Evolutionary conservation across 164 flowering plant genomes (phyloP).

Genomic region (Kalanchoe fedtschenkoi): DNA sequence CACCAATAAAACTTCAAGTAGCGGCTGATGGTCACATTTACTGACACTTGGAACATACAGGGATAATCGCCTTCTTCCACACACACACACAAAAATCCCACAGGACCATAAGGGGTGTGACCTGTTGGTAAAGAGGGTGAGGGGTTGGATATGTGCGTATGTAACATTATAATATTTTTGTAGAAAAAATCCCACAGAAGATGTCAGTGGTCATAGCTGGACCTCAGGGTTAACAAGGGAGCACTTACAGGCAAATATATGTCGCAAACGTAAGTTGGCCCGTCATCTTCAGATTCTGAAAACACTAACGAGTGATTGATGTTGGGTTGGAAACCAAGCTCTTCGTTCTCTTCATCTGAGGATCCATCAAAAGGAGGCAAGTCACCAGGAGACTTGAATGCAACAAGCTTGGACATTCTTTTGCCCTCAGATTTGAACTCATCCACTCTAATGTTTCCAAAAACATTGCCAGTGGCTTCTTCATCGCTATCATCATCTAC

Average conservation of each 20-base stretch:
- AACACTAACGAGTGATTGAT: neutral
- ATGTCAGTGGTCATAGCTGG: too few species aligned
- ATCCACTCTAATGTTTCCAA: constrained; percentile 1
- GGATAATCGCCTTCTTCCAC: too few species aligned
- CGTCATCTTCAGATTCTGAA: neutral
- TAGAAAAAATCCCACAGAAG: too few species aligned
- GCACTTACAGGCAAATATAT: neutral
- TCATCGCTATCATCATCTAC: neutral
- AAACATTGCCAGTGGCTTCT: neutral
- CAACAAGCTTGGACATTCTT: neutral
- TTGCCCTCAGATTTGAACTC: neutral
- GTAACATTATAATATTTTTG: too few species aligned
- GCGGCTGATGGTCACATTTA: too few species aligned
- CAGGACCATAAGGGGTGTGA: too few species aligned
- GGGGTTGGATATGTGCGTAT: too few species aligned
- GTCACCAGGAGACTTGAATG: neutral
- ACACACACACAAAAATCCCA: too few species aligned
- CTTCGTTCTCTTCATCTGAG: neutral
- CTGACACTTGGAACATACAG: too few species aligned
- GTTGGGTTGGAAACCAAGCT: neutral
- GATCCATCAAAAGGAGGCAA: neutral
- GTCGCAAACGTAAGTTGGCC: constrained; percentile 1
- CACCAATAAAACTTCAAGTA: too few species aligned
- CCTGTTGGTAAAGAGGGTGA: too few species aligned
- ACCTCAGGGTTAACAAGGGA: too few species aligned